Percentiles rank a stretch among this genome's conserved stretches.
phyloP scores from a whole-genome alignment of 2,329 filamentous ascomycete species.

The Trichothecium roseum region DNA sequence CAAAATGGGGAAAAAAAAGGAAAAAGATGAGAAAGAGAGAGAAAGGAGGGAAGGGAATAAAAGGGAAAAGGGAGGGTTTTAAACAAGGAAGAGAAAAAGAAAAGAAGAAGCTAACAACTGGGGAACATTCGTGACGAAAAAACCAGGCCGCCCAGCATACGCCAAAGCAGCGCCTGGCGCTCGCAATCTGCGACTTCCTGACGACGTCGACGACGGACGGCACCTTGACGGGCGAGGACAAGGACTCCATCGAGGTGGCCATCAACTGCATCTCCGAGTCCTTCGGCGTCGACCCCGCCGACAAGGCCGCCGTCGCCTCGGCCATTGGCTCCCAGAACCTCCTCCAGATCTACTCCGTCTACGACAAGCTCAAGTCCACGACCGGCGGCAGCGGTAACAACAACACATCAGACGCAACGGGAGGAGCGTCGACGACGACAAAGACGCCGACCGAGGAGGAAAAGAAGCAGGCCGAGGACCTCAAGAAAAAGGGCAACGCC shows the following conservation, averaged over 20 bases:
- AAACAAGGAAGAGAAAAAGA: no score
- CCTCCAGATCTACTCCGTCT: constrained; percentile 84
- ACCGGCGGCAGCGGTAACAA: constrained; percentile 26
- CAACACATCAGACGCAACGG: constrained; percentile 17
- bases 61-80: no score
- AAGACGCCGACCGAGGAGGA: constrained; percentile 36
- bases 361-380: constrained; percentile 78
- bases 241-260: constrained; percentile 89
- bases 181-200: constrained; percentile 96
- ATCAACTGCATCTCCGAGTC: constrained; percentile 89
- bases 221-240: constrained; percentile 77
- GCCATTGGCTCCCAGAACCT: constrained; percentile 82
- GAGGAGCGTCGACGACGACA: constrained; percentile 13
- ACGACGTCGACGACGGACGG: constrained; percentile 76
- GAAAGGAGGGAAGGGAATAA: no score
- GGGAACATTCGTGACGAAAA: no score
- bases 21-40: no score
- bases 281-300: constrained; percentile 85
- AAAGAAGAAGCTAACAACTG: constrained; percentile 2
- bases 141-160: constrained; percentile 25
- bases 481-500: constrained; percentile 87
- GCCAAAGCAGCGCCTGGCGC: constrained; percentile 76
- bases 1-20: no score
- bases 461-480: constrained; percentile 72
- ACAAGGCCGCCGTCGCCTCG: constrained; percentile 60